Evolutionary conservation across 2,329 filamentous ascomycete species (phyloP), one percentile per base, ranked within the genome.

Genomic region (Penicillium sp.): DNA sequence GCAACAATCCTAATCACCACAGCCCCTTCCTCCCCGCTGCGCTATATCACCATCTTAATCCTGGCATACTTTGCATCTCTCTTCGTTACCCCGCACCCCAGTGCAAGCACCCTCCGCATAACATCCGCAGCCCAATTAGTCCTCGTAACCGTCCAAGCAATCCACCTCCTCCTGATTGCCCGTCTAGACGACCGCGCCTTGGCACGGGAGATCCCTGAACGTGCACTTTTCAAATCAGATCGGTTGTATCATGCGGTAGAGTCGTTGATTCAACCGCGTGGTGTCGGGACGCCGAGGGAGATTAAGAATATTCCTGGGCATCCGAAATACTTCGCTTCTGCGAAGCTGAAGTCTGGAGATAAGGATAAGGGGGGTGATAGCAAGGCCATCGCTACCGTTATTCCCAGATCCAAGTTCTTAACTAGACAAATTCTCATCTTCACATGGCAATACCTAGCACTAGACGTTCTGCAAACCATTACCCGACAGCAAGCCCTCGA

Each of bases 201-300:
- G 2, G 51, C 56, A 3, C 53, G 56, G 7, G 57, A 58, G 6
- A 42, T 52, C 4, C 42, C 38, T n/a, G 22, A 49, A 4, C 0
- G 45, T 14, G 10, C 37, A 35, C 40, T 45, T 3, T 61, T 22
- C 42, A 52, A 25, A 1, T 55, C 55, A 1, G 42, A 54, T 26
- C 52, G 65, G 14, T 16, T 66, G 10, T 55, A 46, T 5, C n/a
- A 57, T 19, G 58, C 55, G 14, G 40, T 35, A 13, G 33, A 52
- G 8, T 14, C 66, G 0, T 22, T 71, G 8, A 42, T 61, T 6
- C 61, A 57, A 25, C 37, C 58, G 3, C 67, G 70, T 11, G 71
- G 65, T 1, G 52, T 73, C 4, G 58, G 60, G 10, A 72, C 70
- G 3, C 54, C 62, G 25, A 64, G 69, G 55, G 64, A 70, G 13